phyloP scores from a whole-genome alignment of 441 rosid species.

The Manihot esculenta region DNA sequence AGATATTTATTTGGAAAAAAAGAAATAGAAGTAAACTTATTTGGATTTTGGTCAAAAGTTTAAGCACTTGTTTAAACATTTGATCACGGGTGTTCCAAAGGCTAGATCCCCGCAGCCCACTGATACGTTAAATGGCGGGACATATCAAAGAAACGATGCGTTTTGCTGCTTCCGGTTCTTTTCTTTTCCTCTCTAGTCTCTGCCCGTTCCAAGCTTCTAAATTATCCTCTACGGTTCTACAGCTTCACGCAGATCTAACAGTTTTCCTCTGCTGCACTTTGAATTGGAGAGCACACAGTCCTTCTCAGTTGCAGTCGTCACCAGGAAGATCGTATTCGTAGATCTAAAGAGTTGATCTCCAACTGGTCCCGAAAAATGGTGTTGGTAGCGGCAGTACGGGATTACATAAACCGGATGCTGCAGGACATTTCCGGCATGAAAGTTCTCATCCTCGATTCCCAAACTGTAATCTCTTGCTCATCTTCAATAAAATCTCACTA shows the following conservation, averaged over 20 bases:
- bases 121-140: neutral
- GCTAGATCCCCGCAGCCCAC: too few species aligned
- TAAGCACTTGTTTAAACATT: too few species aligned
- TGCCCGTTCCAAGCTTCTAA: neutral
- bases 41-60: too few species aligned
- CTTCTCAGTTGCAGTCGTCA: neutral
- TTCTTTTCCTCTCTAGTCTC: neutral
- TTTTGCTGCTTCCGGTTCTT: neutral
- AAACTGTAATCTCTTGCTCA: conserved; percentile 53
- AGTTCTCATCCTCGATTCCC: conserved; percentile 94
- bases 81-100: too few species aligned
- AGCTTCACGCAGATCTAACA: neutral
- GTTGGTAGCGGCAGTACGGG: conserved; percentile 72
- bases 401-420: conserved; percentile 88
- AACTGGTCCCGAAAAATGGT: conserved; percentile 47
- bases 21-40: too few species aligned
- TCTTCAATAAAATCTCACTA: conserved; percentile 1
- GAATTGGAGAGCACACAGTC: neutral
- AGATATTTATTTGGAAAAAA: too few species aligned
- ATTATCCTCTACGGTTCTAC: neutral
- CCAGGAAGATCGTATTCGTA: conserved; percentile 14
- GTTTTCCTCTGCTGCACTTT: neutral
- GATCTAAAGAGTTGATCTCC: conserved; percentile 23
- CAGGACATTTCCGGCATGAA: conserved; percentile 99
- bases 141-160: neutral